Conservation (phyloP, 495 filamentous ascomycete genomes). For the Peziza echinospora region DNA sequence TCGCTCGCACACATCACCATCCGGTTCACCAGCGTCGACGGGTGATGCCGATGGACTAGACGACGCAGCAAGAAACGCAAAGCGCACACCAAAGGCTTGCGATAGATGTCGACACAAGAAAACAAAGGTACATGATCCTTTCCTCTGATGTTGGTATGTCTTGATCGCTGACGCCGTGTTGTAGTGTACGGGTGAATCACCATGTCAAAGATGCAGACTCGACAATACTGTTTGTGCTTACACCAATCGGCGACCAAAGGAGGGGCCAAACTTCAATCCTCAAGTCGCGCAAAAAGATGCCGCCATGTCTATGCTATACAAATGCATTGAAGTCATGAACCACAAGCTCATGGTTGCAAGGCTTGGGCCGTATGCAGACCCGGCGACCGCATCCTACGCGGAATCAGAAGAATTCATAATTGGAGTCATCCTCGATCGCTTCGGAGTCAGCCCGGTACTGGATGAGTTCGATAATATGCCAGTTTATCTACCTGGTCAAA, state of each 20-base stretch:
- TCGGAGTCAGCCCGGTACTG: background rate
- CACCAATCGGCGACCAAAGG: background rate
- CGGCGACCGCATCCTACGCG: background rate
- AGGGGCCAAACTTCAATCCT: background rate
- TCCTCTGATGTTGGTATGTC: background rate
- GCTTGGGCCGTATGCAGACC: background rate
- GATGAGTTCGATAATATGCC: background rate
- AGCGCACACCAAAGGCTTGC: background rate
- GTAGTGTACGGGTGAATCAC: background rate
- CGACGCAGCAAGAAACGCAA: background rate
- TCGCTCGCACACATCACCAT: too few species aligned
- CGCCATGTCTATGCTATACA: background rate
- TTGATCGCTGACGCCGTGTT: background rate
- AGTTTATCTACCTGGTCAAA: background rate
- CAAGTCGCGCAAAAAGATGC: background rate
- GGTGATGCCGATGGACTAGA: background rate
- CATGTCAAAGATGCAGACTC: background rate
- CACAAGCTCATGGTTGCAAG: background rate
- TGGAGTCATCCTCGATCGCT: background rate
- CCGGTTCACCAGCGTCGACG: background rate
- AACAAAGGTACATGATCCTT: background rate
- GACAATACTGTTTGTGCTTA: background rate
- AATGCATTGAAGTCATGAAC: background rate
- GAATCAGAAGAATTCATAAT: background rate
- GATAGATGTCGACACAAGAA: background rate